These are phyloP conservation scores for Fusarium transvaalense DNA, from an alignment of 2,329 filamentous ascomycete species.

Conservation along the genomic window DNA sequence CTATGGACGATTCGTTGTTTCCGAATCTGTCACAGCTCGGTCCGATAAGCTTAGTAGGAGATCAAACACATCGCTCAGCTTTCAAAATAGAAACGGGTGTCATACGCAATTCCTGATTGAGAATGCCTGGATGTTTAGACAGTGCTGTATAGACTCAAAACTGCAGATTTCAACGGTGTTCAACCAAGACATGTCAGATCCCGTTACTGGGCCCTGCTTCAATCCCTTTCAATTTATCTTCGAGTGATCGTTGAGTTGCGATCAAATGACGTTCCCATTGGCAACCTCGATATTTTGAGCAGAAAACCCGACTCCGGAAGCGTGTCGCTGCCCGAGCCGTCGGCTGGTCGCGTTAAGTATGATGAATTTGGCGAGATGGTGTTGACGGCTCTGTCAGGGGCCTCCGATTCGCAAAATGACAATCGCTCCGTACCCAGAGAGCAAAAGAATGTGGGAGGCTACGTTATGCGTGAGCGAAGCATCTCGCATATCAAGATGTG, in stretches of 20 bases:
- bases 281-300: conserved; percentile 11
- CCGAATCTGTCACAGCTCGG: conserved; percentile 42
- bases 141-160: conserved; percentile 27
- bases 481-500: conserved; percentile 4
- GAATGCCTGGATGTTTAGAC: conserved; percentile 11
- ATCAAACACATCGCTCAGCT: conserved; percentile 35
- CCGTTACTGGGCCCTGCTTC: conserved; percentile 22
- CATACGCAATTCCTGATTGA: conserved; percentile 21
- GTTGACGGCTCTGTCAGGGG: conserved; percentile 16
- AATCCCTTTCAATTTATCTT: conserved; percentile 6
- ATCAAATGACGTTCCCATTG: conserved; percentile 7
- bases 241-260: neutral
- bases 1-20: conserved; percentile 29
- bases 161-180: conserved; percentile 35
- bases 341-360: conserved; percentile 41
- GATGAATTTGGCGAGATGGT: conserved; percentile 26
- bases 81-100: conserved; percentile 26
- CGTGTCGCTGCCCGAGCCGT: conserved; percentile 35
- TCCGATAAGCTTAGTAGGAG: conserved; percentile 38
- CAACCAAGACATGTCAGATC: conserved; percentile 22
- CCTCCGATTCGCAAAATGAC: conserved; percentile 15
- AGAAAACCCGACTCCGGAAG: conserved; percentile 19
- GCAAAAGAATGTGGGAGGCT: neutral
- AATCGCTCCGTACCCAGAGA: neutral
- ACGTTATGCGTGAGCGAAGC: neutral